A percentile compares a stretch with the other conserved stretches of the same genome.
phyloP scores from a whole-genome alignment of 208 protist genomes.

The Blechomonas ayalai region DNA sequence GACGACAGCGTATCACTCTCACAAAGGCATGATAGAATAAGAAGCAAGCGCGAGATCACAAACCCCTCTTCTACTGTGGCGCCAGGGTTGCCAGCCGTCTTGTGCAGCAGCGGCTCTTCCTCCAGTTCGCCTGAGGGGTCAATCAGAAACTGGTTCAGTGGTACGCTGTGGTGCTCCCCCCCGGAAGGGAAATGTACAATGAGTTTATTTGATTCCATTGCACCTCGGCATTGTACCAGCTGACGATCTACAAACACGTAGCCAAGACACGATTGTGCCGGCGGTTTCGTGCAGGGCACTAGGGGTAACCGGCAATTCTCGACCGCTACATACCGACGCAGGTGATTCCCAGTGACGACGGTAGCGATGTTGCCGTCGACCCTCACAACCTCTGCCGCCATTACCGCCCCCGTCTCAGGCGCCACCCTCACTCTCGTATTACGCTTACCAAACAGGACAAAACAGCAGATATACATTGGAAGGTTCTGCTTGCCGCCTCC shows the following conservation, averaged over 20 bases:
- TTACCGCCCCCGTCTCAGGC: conserved; percentile 38
- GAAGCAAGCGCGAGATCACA: conserved; percentile 73
- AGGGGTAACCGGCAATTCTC: conserved; percentile 81
- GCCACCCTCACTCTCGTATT: conserved; percentile 49
- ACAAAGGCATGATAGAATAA: conserved; percentile 79
- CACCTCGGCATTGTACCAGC: conserved; percentile 51
- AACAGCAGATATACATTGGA: conserved; percentile 47
- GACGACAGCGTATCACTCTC: conserved; percentile 63
- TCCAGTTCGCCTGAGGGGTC: conserved; percentile 35
- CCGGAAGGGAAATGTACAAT: too few relatives aligned
- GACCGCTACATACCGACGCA: conserved; percentile 27
- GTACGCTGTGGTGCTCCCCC: conserved; percentile 15
- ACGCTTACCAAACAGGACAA: conserved; percentile 73
- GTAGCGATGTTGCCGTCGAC: conserved; percentile 36
- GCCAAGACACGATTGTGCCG: conserved; percentile 20
- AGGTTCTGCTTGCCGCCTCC: neutral
- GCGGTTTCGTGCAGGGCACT: conserved; percentile 12
- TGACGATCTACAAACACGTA: conserved; percentile 63
- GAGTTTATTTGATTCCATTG: too few relatives aligned
- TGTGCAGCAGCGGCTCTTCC: conserved; percentile 44
- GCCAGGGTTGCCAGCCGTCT: conserved; percentile 19
- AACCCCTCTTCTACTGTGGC: conserved; percentile 70
- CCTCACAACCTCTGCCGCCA: conserved; percentile 32
- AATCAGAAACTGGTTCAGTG: conserved; percentile 40
- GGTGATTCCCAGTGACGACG: conserved; percentile 15